Conservation (phyloP, 768 basidiomycete genomes). For the Macrolepiota albuminosa region DNA sequence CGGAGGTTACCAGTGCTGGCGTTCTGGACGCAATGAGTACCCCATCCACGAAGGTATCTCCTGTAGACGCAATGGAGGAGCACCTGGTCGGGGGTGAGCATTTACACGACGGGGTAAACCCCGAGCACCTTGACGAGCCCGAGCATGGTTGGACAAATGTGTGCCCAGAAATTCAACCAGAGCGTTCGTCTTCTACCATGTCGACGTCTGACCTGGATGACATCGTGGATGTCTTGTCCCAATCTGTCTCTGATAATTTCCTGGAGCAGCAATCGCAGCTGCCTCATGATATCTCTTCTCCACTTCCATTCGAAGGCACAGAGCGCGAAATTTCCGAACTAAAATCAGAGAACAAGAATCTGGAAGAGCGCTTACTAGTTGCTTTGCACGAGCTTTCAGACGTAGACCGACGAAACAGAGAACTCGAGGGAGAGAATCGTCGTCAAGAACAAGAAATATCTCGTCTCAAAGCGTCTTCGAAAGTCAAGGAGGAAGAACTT, state of each 20-base stretch:
- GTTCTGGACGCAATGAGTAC: background rate
- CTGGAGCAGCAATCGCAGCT: background rate
- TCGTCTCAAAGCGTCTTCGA: background rate
- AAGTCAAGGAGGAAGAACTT: background rate
- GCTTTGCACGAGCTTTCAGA: conserved; percentile 4
- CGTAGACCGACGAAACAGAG: conserved; percentile 4
- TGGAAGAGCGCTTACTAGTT: background rate
- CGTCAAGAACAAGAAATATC: background rate
- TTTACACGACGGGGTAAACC: background rate
- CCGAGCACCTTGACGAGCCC: background rate
- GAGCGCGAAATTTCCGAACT: background rate
- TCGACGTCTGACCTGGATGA: background rate
- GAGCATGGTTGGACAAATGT: conserved; percentile 1
- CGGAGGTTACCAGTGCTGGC: background rate
- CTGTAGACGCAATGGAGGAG: background rate
- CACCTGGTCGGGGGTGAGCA: background rate
- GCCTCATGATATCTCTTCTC: background rate
- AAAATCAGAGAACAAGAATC: no score
- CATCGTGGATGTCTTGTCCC: background rate
- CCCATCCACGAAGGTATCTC: no score
- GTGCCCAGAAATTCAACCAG: background rate
- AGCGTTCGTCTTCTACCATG: background rate
- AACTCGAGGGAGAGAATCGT: conserved; percentile 9
- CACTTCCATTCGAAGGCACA: no score
- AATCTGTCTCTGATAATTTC: background rate